These are phyloP conservation scores for Neonectria faginata DNA, from an alignment of 2,329 filamentous ascomycete genomes.

Conservation along the genomic window DNA sequence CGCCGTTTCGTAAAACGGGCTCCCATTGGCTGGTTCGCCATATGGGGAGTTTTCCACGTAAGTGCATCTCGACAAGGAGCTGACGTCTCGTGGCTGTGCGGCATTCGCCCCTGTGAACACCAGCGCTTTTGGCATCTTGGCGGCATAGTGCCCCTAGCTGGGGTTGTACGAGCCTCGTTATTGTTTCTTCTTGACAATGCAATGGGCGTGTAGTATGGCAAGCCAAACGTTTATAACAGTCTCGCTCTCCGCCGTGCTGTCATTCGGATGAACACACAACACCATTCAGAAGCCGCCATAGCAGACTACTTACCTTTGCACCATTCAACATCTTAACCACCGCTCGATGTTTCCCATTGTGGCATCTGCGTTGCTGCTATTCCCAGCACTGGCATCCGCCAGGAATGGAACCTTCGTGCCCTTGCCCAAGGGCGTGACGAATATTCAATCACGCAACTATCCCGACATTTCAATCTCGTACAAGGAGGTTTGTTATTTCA, in stretches of 20 bases:
- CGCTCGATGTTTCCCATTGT: neutral
- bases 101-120: neutral
- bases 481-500: conserved; percentile 33
- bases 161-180: neutral
- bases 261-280: neutral
- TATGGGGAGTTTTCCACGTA: neutral
- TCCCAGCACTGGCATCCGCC: neutral
- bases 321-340: neutral
- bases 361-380: neutral
- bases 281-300: neutral
- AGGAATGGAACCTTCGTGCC: conserved; percentile 8
- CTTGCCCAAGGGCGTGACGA: neutral
- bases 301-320: neutral
- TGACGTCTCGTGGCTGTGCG: neutral
- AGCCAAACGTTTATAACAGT: neutral
- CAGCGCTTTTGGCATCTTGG: neutral
- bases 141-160: neutral
- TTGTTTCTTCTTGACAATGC: too few relatives aligned
- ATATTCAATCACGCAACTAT: conserved; percentile 19
- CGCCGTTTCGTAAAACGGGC: neutral
- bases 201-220: neutral
- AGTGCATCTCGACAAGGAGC: neutral
- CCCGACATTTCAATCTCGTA: conserved; percentile 39
- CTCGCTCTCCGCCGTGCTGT: neutral
- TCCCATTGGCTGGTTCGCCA: neutral